Evolutionary conservation across 805 yeast genomes (phyloP).

Genomic region (Saccharomycopsis sp.): DNA sequence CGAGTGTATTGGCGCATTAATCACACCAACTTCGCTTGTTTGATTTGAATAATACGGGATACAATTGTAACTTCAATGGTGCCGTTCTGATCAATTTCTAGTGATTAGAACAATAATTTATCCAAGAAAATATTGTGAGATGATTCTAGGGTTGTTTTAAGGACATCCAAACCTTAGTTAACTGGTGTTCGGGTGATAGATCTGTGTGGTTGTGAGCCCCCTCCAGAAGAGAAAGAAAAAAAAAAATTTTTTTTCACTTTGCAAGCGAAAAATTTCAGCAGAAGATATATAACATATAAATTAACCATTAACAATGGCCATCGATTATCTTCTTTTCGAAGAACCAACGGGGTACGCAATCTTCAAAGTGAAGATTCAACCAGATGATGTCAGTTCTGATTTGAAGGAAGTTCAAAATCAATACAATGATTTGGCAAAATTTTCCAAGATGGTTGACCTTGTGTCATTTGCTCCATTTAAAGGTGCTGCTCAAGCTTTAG

Average conservation of each 20-base stretch:
- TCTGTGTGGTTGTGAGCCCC: conserved; percentile 1
- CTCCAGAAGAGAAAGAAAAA: not conserved
- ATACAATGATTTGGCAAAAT: conserved; percentile 73
- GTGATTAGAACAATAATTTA: too few relatives aligned
- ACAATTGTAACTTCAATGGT: too few relatives aligned
- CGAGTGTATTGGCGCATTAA: too few relatives aligned
- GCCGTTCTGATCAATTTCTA: too few relatives aligned
- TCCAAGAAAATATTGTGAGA: too few relatives aligned
- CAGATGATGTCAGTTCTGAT: conserved; percentile 88
- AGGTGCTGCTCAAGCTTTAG: conserved; percentile 99
- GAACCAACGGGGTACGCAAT: conserved; percentile 98
- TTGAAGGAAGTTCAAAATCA: conserved; percentile 92
- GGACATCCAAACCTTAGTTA: too few relatives aligned
- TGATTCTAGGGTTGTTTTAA: too few relatives aligned
- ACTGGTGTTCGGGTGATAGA: not conserved
- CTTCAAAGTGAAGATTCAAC: conserved; percentile 88
- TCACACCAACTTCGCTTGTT: too few relatives aligned
- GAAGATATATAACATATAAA: not conserved
- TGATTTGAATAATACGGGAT: too few relatives aligned
- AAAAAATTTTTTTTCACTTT: conserved; percentile 4
- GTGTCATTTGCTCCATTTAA: conserved; percentile 97
- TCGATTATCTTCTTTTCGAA: conserved; percentile 87
- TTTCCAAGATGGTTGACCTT: conserved; percentile 87
- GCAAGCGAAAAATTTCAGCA: not conserved
- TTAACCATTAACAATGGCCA: conserved; percentile 9